Conservation (phyloP, 2,329 filamentous ascomycete species). For the Diaporthe sp. region DNA sequence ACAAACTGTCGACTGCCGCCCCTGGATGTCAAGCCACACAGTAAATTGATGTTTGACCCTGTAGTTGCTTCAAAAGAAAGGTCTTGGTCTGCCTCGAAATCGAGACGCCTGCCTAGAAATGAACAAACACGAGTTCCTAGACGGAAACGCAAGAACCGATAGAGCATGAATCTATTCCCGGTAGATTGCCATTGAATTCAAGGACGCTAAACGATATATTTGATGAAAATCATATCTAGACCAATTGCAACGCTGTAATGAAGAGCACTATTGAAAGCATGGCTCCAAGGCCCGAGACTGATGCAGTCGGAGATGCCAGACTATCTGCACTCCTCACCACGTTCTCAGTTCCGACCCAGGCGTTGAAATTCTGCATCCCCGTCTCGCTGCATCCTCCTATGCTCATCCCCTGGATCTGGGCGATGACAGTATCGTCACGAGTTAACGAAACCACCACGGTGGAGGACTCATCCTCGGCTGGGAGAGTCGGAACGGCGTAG, state of each 20-base stretch:
- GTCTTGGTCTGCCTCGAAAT: too few relatives aligned
- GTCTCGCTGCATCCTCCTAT: constrained; percentile 12
- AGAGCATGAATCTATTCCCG: too few relatives aligned
- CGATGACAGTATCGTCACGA: background rate
- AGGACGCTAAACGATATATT: background rate
- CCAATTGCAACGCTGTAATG: background rate
- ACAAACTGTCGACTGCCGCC: too few relatives aligned
- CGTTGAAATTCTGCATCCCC: constrained; percentile 19
- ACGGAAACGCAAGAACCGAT: background rate
- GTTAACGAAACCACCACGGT: background rate
- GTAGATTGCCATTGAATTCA: background rate
- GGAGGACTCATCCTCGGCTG: background rate
- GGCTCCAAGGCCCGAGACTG: background rate
- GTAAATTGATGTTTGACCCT: too few relatives aligned
- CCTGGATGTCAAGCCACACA: too few relatives aligned
- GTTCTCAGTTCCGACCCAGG: constrained; percentile 16
- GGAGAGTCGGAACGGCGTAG: background rate
- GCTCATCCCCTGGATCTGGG: constrained; percentile 14
- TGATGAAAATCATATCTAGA: background rate
- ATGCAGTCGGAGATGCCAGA: background rate
- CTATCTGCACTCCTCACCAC: background rate
- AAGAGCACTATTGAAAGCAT: background rate
- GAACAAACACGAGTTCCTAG: background rate
- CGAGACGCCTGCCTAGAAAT: background rate
- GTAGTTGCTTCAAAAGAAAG: too few relatives aligned